Conservation (phyloP, 2,329 filamentous ascomycete genomes). For the Amauroascus verrucosus region DNA sequence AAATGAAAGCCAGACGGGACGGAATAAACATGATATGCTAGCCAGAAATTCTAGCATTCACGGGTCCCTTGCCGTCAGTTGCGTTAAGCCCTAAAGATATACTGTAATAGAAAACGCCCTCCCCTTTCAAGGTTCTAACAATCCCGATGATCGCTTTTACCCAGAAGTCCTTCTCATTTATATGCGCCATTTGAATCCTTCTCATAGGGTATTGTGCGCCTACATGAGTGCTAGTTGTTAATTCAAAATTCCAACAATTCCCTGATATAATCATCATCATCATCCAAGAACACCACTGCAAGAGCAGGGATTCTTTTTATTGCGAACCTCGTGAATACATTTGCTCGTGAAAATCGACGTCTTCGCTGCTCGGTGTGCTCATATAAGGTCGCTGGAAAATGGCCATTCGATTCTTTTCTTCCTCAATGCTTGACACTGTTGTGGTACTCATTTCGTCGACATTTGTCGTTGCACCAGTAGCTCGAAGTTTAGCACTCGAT, state of each 20-base stretch:
- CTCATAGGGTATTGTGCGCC: constrained; percentile 9
- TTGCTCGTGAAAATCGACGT: constrained; percentile 17
- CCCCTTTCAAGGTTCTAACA: not conserved
- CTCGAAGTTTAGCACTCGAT: constrained; percentile 22
- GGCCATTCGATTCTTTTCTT: constrained; percentile 8
- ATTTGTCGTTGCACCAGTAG: constrained; percentile 3
- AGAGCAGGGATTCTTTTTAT: not conserved
- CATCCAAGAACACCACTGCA: not conserved
- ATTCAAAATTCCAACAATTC: constrained; percentile 10
- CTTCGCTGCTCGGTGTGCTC: constrained; percentile 16
- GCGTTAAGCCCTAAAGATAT: constrained; percentile 5
- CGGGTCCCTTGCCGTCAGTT: not conserved
- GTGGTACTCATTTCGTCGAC: constrained; percentile 8
- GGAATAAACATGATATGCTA: not conserved
- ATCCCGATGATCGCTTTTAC: not conserved
- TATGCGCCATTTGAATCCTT: constrained; percentile 5
- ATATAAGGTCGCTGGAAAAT: constrained; percentile 14
- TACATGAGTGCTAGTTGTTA: constrained; percentile 7
- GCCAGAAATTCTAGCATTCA: not conserved
- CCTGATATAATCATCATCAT: not conserved
- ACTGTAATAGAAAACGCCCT: not conserved
- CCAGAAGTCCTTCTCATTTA: not conserved
- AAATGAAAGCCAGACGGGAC: not conserved
- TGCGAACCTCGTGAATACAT: constrained; percentile 15
- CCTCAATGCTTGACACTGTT: constrained; percentile 7